These are phyloP conservation scores for Saxophila tyrrhenica DNA, from an alignment of 495 filamentous ascomycete genomes.

Conservation along the genomic window DNA sequence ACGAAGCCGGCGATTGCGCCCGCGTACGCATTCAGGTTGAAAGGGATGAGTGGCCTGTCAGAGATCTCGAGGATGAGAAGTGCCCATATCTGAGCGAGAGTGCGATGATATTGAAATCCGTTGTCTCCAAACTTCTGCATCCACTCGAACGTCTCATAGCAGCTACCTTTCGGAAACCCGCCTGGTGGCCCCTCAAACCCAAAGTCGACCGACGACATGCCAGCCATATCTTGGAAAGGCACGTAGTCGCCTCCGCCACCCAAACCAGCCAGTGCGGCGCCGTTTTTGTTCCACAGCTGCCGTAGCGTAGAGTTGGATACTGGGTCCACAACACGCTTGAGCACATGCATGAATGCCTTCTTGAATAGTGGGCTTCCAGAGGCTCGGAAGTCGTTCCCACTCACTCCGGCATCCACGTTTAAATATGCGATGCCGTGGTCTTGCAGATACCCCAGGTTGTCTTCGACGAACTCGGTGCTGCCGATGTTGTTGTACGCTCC, in stretches of 20 bases:
- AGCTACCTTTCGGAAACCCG: conserved; percentile 64
- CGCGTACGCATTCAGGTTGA: conserved; percentile 71
- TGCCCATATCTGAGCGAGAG: conserved; percentile 67
- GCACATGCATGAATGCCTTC: conserved; percentile 54
- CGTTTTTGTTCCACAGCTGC: conserved; percentile 60
- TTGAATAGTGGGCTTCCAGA: conserved; percentile 68
- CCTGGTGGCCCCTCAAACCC: conserved; percentile 55
- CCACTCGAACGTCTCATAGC: conserved; percentile 83
- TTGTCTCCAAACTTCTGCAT: conserved; percentile 71
- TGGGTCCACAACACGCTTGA: conserved; percentile 65
- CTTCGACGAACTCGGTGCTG: conserved; percentile 89
- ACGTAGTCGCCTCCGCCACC: conserved; percentile 82
- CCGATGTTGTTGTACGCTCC: conserved; percentile 90
- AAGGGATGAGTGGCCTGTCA: conserved; percentile 69
- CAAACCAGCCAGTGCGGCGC: conserved; percentile 48
- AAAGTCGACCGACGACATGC: conserved; percentile 79
- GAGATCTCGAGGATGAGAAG: conserved; percentile 77
- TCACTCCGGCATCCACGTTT: conserved; percentile 81
- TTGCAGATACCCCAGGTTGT: conserved; percentile 45
- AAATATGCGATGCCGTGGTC: conserved; percentile 66
- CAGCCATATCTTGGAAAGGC: conserved; percentile 88
- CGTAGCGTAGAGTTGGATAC: conserved; percentile 59
- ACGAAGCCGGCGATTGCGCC: conserved; percentile 49
- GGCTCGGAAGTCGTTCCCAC: conserved; percentile 61
- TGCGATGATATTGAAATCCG: conserved; percentile 67